Percentiles rank a stretch among this genome's conserved stretches.
phyloP scores from a whole-genome alignment of 148 eudicot genomes.

The Fagopyrum esculentum region DNA sequence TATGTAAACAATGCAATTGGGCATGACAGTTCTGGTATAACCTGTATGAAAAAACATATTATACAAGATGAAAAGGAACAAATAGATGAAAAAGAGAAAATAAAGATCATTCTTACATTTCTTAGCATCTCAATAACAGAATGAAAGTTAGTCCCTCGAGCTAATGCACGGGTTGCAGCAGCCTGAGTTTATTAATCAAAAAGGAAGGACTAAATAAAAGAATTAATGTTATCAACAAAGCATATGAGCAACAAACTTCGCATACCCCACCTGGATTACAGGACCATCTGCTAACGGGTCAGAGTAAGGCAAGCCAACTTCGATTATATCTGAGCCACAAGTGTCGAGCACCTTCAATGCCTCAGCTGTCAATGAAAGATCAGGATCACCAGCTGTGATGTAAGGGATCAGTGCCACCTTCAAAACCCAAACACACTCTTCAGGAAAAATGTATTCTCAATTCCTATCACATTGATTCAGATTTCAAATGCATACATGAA shows the following conservation, averaged over 20 bases:
- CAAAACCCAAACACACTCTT: conserved; percentile 18
- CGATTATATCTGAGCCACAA: conserved; percentile 91
- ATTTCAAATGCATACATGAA: not conserved
- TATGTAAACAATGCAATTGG: conserved; percentile 84
- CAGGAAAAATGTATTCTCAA: conserved; percentile 3
- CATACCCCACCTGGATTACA: conserved; percentile 70
- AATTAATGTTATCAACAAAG: not conserved
- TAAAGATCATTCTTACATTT: conserved; percentile 31
- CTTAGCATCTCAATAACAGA: conserved; percentile 66
- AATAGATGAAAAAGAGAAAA: not conserved
- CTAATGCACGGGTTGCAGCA: conserved; percentile 89
- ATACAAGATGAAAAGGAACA: not conserved
- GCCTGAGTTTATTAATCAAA: conserved; percentile 39
- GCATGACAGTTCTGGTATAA: conserved; percentile 74
- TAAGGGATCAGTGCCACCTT: conserved; percentile 91
- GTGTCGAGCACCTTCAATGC: conserved; percentile 76
- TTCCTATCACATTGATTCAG: not conserved
- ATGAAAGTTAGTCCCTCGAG: conserved; percentile 70
- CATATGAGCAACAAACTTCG: not conserved
- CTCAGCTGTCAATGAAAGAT: conserved; percentile 77
- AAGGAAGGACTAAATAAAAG: conserved; percentile 6
- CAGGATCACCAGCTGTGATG: conserved; percentile 95
- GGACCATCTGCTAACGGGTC: conserved; percentile 98
- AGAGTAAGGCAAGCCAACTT: conserved; percentile 86
- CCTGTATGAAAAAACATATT: conserved; percentile 33